Percentiles rank a stretch among this genome's conserved stretches.
These are phyloP conservation scores for Cutaneotrichosporon arboriforme DNA, from an alignment of 1,284 basidiomycete genomes.

Conservation along the genomic window DNA sequence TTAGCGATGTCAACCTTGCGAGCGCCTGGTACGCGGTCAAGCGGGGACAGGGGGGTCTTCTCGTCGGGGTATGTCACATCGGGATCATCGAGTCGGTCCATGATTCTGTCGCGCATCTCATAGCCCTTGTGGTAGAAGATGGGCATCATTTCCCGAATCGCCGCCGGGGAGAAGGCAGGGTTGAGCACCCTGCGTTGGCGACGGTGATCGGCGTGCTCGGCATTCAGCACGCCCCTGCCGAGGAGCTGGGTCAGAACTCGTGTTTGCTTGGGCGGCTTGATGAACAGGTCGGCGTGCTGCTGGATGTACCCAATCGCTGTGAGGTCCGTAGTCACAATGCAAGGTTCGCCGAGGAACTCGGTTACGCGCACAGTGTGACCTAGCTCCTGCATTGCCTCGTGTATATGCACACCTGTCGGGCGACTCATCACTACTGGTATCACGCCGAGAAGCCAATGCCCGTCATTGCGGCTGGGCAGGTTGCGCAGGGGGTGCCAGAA, in stretches of 20 bases:
- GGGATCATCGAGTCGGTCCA: conserved; percentile 3
- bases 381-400: conserved; percentile 11
- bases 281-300: conserved; percentile 58
- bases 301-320: conserved; percentile 59
- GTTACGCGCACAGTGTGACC: conserved; percentile 19
- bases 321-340: conserved; percentile 56
- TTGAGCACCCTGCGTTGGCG: conserved; percentile 51
- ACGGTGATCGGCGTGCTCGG: conserved; percentile 52
- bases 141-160: conserved; percentile 42
- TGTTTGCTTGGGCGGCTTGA: conserved; percentile 61
- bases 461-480: not conserved
- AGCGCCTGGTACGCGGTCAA: conserved; percentile 10
- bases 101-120: conserved; percentile 47
- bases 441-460: conserved; percentile 12
- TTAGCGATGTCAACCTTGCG: conserved; percentile 11
- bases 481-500: not conserved
- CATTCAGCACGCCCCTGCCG: conserved; percentile 39
- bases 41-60: conserved; percentile 2
- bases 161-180: conserved; percentile 41
- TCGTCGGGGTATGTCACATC: not conserved
- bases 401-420: conserved; percentile 10
- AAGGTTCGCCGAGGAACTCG: not conserved
- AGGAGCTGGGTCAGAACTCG: conserved; percentile 50
- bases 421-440: conserved; percentile 8
- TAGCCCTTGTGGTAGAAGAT: conserved; percentile 60